Evolutionary conservation across 2,329 filamentous ascomycete species (phyloP), one percentile per base, ranked within the genome.

Genomic region (Fusarium haematococcum): DNA sequence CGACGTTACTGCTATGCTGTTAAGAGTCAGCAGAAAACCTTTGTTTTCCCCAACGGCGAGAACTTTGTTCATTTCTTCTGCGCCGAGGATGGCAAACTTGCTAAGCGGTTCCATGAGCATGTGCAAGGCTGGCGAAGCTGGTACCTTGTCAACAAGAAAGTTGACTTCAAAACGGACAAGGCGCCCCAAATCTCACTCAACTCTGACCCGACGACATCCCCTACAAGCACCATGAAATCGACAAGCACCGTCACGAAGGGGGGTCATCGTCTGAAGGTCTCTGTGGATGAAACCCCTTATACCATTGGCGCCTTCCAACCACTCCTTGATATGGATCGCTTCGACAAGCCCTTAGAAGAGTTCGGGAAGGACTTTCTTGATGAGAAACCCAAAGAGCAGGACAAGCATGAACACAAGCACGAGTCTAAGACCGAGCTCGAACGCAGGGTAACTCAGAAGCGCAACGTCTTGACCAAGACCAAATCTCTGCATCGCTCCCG

Each of bases 21-120:
- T 77, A 98, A 98, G 84, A 97, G 94, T 77, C 95, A 98, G 84
- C 93, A 98, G 80, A 97, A 96, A 82, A 93, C 93, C 0, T 91
- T 90, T 67, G 91, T 97, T 78, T 98, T 98, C 79, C 85, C 95
- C 63, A 92, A 92, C 63, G 93, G 92, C 4, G 91, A 94, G 61
- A 96, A 96, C 76, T 98, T 95, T 79, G 93, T 97, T 4, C 96
- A 98, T 80, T 98, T 96, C 83, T 97, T 98, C 84, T 92, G 91
- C 68, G 94, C 93, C 2, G 94, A 94, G 52, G 94, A 98, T 77
- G 85, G 88, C 6, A 81, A 85, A 1, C 82, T 91, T 1, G 94
- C 94, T 1, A 87, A 88, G n/a, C 84, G 86, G 16, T 98, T 96
- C 83, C 91, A 93, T 78, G 86, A 88, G 18, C 88, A 88, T 27